A percentile compares a stretch with the other conserved stretches of the same genome.
Conservation (phyloP, 2,329 filamentous ascomycete genomes). For the Aureobasidium subglaciale region DNA sequence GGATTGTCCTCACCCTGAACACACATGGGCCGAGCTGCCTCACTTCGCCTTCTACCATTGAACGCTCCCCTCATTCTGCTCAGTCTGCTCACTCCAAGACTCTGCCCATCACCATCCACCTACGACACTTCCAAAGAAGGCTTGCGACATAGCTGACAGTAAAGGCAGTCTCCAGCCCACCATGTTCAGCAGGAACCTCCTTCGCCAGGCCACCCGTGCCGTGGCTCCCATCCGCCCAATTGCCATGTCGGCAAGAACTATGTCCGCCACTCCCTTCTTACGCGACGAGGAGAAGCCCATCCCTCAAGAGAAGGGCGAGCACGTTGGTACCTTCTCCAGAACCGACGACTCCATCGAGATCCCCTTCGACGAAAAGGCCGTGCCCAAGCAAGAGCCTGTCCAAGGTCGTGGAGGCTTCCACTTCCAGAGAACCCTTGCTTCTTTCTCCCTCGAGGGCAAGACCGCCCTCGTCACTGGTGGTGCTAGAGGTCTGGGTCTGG, state of each 20-base stretch:
- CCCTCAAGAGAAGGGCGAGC: constrained; percentile 26
- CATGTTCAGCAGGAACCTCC: constrained; percentile 28
- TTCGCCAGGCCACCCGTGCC: constrained; percentile 28
- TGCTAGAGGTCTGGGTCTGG: constrained; percentile 78
- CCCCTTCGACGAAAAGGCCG: constrained; percentile 70
- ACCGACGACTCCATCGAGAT: constrained; percentile 73
- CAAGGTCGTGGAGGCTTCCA: constrained; percentile 72
- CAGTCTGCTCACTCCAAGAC: too few species aligned
- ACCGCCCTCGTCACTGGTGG: constrained; percentile 85
- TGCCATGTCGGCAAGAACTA: constrained; percentile 7
- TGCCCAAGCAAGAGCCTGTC: constrained; percentile 64
- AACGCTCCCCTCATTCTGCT: too few species aligned
- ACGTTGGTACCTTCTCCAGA: constrained; percentile 65
- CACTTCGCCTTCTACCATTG: too few species aligned
- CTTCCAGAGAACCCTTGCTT: constrained; percentile 75
- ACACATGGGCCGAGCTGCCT: too few species aligned
- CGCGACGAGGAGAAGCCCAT: constrained; percentile 20
- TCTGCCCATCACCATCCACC: not conserved
- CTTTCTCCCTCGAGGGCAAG: constrained; percentile 78
- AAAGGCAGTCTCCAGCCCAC: not conserved
- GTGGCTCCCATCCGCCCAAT: constrained; percentile 17
- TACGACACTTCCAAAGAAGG: too few species aligned
- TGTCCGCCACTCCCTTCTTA: constrained; percentile 8
- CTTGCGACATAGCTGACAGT: not conserved
- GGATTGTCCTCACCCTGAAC: too few species aligned